Evolutionary conservation across 2,329 filamentous ascomycete species (phyloP), one percentile per base, ranked within the genome.

Genomic region (Colletotrichum trifolii): DNA sequence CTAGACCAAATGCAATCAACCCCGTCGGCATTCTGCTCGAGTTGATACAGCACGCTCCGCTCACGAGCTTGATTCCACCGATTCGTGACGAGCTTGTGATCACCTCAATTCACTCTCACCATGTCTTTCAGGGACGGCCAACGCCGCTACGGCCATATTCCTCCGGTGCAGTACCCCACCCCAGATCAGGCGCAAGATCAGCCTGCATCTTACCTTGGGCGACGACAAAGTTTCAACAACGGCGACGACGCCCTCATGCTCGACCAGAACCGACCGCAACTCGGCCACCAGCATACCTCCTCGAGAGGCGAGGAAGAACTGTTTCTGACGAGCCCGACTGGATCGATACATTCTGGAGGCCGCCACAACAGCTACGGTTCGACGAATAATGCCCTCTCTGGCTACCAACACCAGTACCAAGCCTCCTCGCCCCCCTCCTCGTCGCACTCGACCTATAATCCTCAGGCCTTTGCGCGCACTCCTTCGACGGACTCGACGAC

Each of bases 191-290:
- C 73, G 46, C 75, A 77, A 67, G 76, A 79, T 47, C 76, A 79
- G 64, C 72, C 76, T 52, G 63, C 72, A 42, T 33, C 60, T 47
- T 79, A 81, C 68, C 76, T 80, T 6, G 74, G 73, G 47, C 84
- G 91, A 69, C 85, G 87, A 69, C 85, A 87, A 53, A 95, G 91
- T 80, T 94, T 92, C 80, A 89, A 93, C 75, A 87, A 85, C 69
- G 91, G 90, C 69, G 92, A 96, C 75, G 91, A 95, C 75, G 81
- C 83, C 52, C 78, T 81, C 53, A 87, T 66, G 54, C 67, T 71
- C 71, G 61, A 66, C 68, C 67, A 65, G 53, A 56, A 25, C 47
- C 49, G 42, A 17, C 52, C 40, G 34, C 67, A 68, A 36, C 43
- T 53, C 7, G 57, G 67, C 54, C 54, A 69, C 71, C 71, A 76